Base-by-base conservation (phyloP, 2,329 filamentous ascomycete genomes). In the Trematosphaeria pertusa region DNA sequence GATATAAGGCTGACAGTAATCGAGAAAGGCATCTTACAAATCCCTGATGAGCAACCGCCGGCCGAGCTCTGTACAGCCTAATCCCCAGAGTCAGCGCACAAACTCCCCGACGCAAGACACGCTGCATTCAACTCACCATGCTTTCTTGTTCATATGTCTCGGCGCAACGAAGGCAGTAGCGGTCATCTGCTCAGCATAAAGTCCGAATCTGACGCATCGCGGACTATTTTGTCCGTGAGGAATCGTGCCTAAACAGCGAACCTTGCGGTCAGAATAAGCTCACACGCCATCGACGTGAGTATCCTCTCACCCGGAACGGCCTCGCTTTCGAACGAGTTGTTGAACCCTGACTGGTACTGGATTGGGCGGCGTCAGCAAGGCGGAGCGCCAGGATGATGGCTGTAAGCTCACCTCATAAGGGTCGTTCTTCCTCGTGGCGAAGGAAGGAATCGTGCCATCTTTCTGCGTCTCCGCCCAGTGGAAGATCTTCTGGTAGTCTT, bases 391-490 rank as follows among this genome's bases (percentile, higher is more conserved):
- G 53, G 40, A 26, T 24, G 9, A 10, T 15, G 4, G 17, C 11
- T 30, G 37, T 58, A 35, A 49, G 59, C 58, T 56, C 66, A 77
- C 76, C 65, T 78, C 65, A 61, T 82, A 81, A 26, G 78, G 79
- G 59, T 81, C 79, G 52, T 81, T 84, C 67, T 68, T 80, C 64
- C 75, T 76, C 50, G 72, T 75, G 3, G 69, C 73, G 54, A 84
- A 84, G 0, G 80, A 82, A 9, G 80, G 81, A 19, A 83, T 76
- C 0, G 72, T 59, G 0, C 77, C 81, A 60, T 84, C 75, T 58
- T 83, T 76, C 54, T 84, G 81, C n/a, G 81, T 83, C 59, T 82
- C 80, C 0, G 81, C 81, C 81, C 82, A 84, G 59, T 71, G 69
- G 53, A 72, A 72, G 37, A 70, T 71, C 14, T 67, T 59, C 47